Evolutionary conservation across 768 basidiomycete genomes (phyloP).

Genomic region (Leccinum longicurvipes): DNA sequence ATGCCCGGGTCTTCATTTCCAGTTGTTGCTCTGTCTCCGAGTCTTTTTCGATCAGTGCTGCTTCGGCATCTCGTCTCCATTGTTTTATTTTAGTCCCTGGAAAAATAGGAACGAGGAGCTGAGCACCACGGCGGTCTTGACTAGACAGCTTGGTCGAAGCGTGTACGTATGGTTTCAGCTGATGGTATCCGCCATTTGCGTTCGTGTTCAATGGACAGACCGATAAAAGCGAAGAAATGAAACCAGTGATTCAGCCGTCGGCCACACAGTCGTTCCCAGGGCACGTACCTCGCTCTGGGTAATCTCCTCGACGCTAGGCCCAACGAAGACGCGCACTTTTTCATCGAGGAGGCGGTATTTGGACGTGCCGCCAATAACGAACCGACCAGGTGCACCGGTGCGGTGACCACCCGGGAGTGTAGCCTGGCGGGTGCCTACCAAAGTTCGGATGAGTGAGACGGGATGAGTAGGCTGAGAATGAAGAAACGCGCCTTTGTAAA

Average conservation of each 20-base stretch:
- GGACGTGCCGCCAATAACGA: constrained; percentile 70
- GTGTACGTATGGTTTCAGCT: constrained; percentile 31
- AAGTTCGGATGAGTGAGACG: background rate
- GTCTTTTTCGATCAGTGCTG: background rate
- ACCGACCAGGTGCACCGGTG: constrained; percentile 86
- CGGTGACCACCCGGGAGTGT: constrained; percentile 79
- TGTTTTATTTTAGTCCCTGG: constrained; percentile 25
- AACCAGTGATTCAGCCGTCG: background rate
- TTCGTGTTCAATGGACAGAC: background rate
- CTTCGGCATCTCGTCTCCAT: constrained; percentile 23
- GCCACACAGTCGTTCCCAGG: background rate
- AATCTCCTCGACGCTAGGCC: constrained; percentile 69
- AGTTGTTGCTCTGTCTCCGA: background rate
- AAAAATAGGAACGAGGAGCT: constrained; percentile 24
- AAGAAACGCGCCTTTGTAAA: constrained; percentile 77
- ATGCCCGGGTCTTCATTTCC: background rate
- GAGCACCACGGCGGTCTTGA: constrained; percentile 25
- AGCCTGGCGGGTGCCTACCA: constrained; percentile 77
- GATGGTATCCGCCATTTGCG: background rate
- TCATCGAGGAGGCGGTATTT: constrained; percentile 83
- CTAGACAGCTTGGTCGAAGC: constrained; percentile 19
- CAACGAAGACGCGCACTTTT: constrained; percentile 80
- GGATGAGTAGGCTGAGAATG: background rate
- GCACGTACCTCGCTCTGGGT: constrained; percentile 51
- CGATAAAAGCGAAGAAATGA: background rate